Conservation (phyloP, 2,329 filamentous ascomycete species). For the Exophiala sp. region DNA sequence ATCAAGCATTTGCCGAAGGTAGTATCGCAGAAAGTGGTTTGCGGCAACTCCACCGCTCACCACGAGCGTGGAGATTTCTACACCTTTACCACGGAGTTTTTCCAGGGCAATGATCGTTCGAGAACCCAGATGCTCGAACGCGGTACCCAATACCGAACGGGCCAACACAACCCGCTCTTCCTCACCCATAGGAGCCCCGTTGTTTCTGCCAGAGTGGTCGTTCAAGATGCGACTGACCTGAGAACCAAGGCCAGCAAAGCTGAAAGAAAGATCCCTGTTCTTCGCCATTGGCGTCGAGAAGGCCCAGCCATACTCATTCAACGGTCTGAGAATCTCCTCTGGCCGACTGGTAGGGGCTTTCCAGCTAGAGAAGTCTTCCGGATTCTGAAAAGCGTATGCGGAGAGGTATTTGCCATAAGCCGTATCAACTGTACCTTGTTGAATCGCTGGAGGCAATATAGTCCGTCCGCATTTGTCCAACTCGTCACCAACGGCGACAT, state of each 20-base stretch:
- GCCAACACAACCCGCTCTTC: conserved; percentile 68
- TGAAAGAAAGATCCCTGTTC: conserved; percentile 60
- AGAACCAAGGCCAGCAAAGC: conserved; percentile 70
- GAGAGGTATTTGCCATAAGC: conserved; percentile 83
- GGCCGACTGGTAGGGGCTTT: conserved; percentile 49
- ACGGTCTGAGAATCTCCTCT: conserved; percentile 52
- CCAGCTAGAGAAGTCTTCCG: conserved; percentile 49
- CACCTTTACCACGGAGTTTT: conserved; percentile 30
- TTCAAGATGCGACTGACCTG: conserved; percentile 53
- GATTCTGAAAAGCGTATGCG: conserved; percentile 66
- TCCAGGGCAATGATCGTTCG: conserved; percentile 69
- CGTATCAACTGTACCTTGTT: conserved; percentile 57
- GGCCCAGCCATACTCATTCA: conserved; percentile 60
- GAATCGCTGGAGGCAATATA: conserved; percentile 62
- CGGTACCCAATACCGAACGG: conserved; percentile 68
- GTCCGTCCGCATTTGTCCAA: conserved; percentile 81
- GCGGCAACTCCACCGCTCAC: conserved; percentile 88
- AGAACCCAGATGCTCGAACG: conserved; percentile 82
- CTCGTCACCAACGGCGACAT: conserved; percentile 84
- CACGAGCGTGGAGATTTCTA: conserved; percentile 61
- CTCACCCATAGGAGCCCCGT: conserved; percentile 35
- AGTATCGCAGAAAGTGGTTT: conserved; percentile 71
- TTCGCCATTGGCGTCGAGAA: conserved; percentile 65
- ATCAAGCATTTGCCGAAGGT: conserved; percentile 61
- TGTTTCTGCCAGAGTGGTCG: conserved; percentile 23